A percentile compares a stretch with the other conserved stretches of the same genome.
Evolutionary conservation across 768 basidiomycete species (phyloP).

Genomic region (Macrocybe gigantea): DNA sequence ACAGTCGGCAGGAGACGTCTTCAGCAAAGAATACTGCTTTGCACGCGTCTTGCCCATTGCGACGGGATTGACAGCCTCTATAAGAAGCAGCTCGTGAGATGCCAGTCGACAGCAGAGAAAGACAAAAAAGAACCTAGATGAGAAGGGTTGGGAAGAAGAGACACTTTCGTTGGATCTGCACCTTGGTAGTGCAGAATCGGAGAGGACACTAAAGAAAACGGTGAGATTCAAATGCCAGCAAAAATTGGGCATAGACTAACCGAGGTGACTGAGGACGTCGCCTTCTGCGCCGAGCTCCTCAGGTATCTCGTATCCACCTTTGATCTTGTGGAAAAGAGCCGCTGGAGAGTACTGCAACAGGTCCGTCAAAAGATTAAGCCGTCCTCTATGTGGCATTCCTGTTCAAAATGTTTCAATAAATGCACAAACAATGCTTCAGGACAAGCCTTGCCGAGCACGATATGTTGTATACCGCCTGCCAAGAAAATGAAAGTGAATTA

Average conservation of each 20-base stretch:
- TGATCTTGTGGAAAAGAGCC: slow-evolving; percentile 83
- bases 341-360: slow-evolving; percentile 62
- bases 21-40: slow-evolving; percentile 81
- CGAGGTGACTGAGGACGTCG: slow-evolving; percentile 84
- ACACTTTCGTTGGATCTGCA: slow-evolving; percentile 53
- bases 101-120: not conserved
- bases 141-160: slow-evolving; percentile 38
- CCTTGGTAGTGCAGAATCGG: slow-evolving; percentile 56
- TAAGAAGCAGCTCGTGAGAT: not conserved
- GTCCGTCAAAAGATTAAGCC: slow-evolving; percentile 80
- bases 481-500: not conserved
- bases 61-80: slow-evolving; percentile 85
- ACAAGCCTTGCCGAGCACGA: slow-evolving; percentile 45
- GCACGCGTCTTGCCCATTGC: slow-evolving; percentile 88
- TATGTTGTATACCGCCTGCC: slow-evolving; percentile 57
- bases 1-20: slow-evolving; percentile 49
- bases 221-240: not conserved
- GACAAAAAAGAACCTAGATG: slow-evolving; percentile 1
- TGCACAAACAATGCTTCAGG: not conserved
- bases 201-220: slow-evolving; percentile 45
- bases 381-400: slow-evolving; percentile 86
- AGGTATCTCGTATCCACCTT: slow-evolving; percentile 67
- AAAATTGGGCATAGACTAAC: slow-evolving; percentile 26
- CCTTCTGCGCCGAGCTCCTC: slow-evolving; percentile 65
- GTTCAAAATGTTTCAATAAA: not conserved